Evolutionary conservation across 129 eudicot genomes (phyloP).

Genomic region (Heracleum sosnowskyi): DNA sequence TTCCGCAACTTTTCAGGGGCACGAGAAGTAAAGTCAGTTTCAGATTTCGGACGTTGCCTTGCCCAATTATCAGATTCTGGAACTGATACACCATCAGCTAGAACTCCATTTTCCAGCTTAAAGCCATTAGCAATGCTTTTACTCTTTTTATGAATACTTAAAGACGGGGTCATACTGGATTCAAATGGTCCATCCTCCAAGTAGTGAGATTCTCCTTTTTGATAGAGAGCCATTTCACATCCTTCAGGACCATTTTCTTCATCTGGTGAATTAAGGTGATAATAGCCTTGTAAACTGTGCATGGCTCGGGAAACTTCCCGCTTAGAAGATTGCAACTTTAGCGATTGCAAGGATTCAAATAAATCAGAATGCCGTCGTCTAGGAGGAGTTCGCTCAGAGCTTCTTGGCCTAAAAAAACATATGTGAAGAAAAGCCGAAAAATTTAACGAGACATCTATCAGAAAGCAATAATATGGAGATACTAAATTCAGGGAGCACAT

Average conservation of each 20-base stretch:
- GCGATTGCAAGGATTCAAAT: conserved; percentile 50
- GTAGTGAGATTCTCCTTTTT: conserved; percentile 27
- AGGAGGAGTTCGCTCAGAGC: conserved; percentile 38
- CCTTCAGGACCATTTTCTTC: conserved; percentile 28
- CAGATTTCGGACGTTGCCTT: conserved; percentile 56
- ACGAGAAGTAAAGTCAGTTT: conserved; percentile 37
- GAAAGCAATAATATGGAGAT: not conserved
- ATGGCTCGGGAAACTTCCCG: conserved; percentile 49
- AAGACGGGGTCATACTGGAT: too few relatives aligned
- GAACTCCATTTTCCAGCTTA: conserved; percentile 15
- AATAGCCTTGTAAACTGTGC: conserved; percentile 51
- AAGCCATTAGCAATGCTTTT: conserved; percentile 42
- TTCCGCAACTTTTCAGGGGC: conserved; percentile 61
- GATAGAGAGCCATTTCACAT: conserved; percentile 47
- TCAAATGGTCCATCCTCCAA: conserved; percentile 25
- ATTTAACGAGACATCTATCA: not conserved
- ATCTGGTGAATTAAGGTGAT: conserved; percentile 41
- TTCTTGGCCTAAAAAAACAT: conserved; percentile 17
- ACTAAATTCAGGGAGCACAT: not conserved
- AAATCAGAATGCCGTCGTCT: conserved; percentile 54
- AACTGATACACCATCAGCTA: conserved; percentile 12
- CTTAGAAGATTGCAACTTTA: conserved; percentile 48
- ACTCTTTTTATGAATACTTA: too few relatives aligned
- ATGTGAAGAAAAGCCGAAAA: not conserved
- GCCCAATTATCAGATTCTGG: conserved; percentile 37